Base-by-base conservation (phyloP, 805 yeast species). In the Wickerhamomyces rabaulensis region DNA sequence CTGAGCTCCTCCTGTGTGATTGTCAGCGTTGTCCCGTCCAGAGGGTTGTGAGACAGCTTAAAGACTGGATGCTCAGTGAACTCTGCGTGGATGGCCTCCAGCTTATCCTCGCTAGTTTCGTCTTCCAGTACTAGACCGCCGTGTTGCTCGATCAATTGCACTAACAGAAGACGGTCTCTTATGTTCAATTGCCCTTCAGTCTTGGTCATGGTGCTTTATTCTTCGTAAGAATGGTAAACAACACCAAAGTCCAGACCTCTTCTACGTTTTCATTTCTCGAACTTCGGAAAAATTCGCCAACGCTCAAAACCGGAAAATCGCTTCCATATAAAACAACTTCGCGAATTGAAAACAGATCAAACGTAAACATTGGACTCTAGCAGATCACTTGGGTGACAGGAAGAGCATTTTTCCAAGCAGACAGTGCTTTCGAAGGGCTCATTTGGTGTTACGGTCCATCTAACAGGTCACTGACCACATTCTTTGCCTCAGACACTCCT, bases 31-130 rank as follows among this genome's bases (percentile, higher is more conserved):
- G 46, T 45, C 0, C 35, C 43, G 36, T 49, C 23, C 38, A 56
- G 46, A 39, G 45, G 49, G 47, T 59, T 59, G 47, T 58, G 61
- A 3, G 63, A 55, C 9, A 59, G 51, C 19, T 40, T 31, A 37
- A 52, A 56, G 3, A 49, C 62, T 12, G 57, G 55, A 27, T 58
- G 62, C 13, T 21, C 44, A 15, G 45, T 40, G 44, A 42, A 57
- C 26, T 44, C 42, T 9, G 41, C 22, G 40, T 58, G 51, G 3
- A 58, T 41, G 16, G 19, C n/a, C 12, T 35, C 53, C 9, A 51
- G 42, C 27, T 15, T 40, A 16, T 13, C 9, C 7, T 6, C 20
- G 27, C 9, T 36, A 2, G 19, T 33, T 16, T 33, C 35, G 5
- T 41, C 41, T 16, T 16, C 39, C 39, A 20, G 19, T 3, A 26